Base-by-base conservation (phyloP, 352 stramenopile genomes). In the Pythium phragmiticola region DNA sequence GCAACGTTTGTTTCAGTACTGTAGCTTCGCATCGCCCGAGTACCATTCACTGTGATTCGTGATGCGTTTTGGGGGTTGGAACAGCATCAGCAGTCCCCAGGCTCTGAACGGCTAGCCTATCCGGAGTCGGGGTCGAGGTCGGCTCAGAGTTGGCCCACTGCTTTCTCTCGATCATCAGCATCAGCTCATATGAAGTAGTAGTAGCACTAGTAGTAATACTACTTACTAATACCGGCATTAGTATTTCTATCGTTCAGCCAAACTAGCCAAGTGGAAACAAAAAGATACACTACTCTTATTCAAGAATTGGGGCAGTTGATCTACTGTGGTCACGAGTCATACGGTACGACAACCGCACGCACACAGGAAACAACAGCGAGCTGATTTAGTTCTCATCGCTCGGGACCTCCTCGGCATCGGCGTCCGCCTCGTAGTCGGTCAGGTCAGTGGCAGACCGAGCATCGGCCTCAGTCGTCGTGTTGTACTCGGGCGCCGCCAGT, bases 301-400 rank as follows among this genome's bases (percentile, higher is more conserved):
- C 8, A 30, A 46, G 21, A 46, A 46, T 46, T 46, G 16, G 9
- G 14, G 7, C 5, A 14, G 4, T 30, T 5, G 39, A n/a, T 46
- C 5, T 46, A 7, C 9, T 21, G 11, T 46, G 16, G 39, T 46
- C 39, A 46, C 39, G 16, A 30, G 26, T 30, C 26, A 30, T 30
- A 30, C 26, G 26, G 39, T 39, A 39, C 39, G 4, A 2, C 17
- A 46, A 1, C 7, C 39, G 13, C 6, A 3, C 2, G 26, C 2
- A 50, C 17, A 16, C 7, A 3, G 21, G 2, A 50, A 12, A 50
- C 9, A 30, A 16, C 34, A 13, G 34, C 34, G 34, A 39, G 43
- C 11, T n/a, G 4, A 17, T 39, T 60, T 60, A 60, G 23, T 60
- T 60, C 39, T 50, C 21, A 16, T 48, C 39, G 39, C 13, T 19